Evolutionary conservation across 352 stramenopile genomes (phyloP).

Genomic region (Phytophthora sansomeana): DNA sequence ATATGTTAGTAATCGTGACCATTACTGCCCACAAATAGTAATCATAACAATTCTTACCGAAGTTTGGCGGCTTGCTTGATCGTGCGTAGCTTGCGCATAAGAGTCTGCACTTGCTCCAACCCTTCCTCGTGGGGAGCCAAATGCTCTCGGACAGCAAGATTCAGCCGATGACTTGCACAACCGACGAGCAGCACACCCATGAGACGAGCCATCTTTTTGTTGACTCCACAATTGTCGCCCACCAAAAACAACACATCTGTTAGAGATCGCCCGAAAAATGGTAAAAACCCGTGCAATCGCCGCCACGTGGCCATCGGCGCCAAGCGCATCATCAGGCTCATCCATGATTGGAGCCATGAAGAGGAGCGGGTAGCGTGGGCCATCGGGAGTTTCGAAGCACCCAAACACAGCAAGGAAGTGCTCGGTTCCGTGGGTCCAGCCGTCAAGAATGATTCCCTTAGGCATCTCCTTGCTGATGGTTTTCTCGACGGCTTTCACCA

Average conservation of each 20-base stretch:
- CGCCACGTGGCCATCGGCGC: neutral
- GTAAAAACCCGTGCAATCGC: neutral
- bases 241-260: neutral
- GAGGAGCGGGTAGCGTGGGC: neutral
- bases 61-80: neutral
- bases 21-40: too few species aligned
- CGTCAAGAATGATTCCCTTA: neutral
- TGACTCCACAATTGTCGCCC: slow-evolving; percentile 1
- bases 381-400: neutral
- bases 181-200: too few species aligned
- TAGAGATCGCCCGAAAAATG: neutral
- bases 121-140: neutral
- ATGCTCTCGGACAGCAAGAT: slow-evolving; percentile 17
- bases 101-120: neutral
- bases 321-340: neutral
- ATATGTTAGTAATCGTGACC: too few species aligned
- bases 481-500: neutral
- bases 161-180: neutral
- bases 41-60: too few species aligned
- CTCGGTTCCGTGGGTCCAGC: neutral
- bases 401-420: neutral
- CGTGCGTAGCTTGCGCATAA: neutral
- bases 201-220: too few species aligned
- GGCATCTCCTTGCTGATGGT: slow-evolving; percentile 2
- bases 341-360: neutral